Base-by-base conservation (phyloP, 345 rosid species). In the Citrus trifoliata region DNA sequence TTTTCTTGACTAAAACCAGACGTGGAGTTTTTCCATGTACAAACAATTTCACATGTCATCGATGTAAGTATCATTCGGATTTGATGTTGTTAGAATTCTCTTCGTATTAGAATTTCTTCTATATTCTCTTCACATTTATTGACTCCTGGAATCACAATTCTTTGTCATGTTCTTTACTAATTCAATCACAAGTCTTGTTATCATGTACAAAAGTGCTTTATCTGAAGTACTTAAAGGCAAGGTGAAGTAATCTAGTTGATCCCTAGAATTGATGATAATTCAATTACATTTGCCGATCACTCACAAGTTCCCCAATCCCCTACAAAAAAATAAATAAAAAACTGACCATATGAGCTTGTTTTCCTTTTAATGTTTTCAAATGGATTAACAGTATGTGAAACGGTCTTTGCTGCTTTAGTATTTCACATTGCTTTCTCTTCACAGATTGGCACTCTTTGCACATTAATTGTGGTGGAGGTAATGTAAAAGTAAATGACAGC, bases 401-500 rank as follows among this genome's bases (percentile, higher is more conserved):
- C 16, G 9, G 24, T 62, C 66, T 37, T 71, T 59, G 14, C 56
- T 71, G 14, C 33, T 6, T 78, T 62, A 38, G 38, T 24, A 19
- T n/a, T 53, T 55, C 10, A 38, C 24, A 16, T 22, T 22, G 35
- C 22, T 67, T 48, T 30, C 61, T 61, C 62, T 40, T 37, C 42
- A 46, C 86, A 82, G 86, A 76, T 70, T 33, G 65, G 21, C 79
- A 82, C 69, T 83, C 84, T 32, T 60, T 67, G 71, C 61, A 83
- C 66, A 85, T 86, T 40, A 88, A 88, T 70, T 87, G 89, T 78
- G 92, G 92, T 22, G 92, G 92, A 22, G 58, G 67, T 37, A 76
- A 75, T 10, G 56, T 25, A 65, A 61, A 19, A 24, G 67, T 79
- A 53, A 48, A 67, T 40, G 86, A 77, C 55, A 83, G 27, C 18